Percentiles rank a stretch among this genome's conserved stretches.
Evolutionary conservation across 805 yeast species (phyloP).

Genomic region (Cyberlindnera subsufficiens): DNA sequence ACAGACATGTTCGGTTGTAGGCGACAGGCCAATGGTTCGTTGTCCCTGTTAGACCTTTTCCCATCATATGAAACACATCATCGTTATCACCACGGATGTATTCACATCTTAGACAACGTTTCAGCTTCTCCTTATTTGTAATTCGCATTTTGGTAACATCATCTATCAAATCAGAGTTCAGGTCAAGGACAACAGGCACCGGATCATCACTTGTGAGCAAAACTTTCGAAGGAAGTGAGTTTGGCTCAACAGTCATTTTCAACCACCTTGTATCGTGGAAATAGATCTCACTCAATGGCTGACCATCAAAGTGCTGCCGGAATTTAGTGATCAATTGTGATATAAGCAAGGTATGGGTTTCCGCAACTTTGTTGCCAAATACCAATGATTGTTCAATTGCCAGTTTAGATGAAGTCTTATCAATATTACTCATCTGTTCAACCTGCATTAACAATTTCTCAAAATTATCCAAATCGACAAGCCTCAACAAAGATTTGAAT

Average conservation of each 20-base stretch:
- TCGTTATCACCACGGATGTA: conserved; percentile 30
- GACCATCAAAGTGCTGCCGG: background rate
- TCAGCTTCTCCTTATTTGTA: conserved; percentile 23
- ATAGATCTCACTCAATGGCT: conserved; percentile 2
- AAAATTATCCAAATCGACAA: conserved; percentile 40
- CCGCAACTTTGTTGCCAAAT: conserved; percentile 22
- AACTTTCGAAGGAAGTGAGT: conserved; percentile 26
- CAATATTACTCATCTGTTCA: conserved; percentile 27
- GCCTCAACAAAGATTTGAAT: conserved; percentile 26
- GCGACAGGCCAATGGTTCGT: conserved; percentile 50
- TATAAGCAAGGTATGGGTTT: conserved; percentile 15
- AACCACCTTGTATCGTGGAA: conserved; percentile 68
- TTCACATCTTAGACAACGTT: conserved; percentile 53
- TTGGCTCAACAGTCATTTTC: conserved; percentile 28
- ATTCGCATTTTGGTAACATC: conserved; percentile 24
- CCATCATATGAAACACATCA: conserved; percentile 24
- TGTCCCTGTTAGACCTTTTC: conserved; percentile 17
- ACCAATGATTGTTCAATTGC: conserved; percentile 20
- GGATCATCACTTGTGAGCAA: conserved; percentile 29
- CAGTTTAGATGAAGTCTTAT: conserved; percentile 9
- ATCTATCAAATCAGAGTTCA: conserved; percentile 25
- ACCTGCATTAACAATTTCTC: conserved; percentile 60
- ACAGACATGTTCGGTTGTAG: conserved; percentile 67
- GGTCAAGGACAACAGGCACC: conserved; percentile 26
- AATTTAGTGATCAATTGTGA: conserved; percentile 2